Percentiles rank a stretch among this genome's conserved stretches.
Conservation (phyloP, 768 basidiomycete species). For the Pleurotus citrinopileatus region DNA sequence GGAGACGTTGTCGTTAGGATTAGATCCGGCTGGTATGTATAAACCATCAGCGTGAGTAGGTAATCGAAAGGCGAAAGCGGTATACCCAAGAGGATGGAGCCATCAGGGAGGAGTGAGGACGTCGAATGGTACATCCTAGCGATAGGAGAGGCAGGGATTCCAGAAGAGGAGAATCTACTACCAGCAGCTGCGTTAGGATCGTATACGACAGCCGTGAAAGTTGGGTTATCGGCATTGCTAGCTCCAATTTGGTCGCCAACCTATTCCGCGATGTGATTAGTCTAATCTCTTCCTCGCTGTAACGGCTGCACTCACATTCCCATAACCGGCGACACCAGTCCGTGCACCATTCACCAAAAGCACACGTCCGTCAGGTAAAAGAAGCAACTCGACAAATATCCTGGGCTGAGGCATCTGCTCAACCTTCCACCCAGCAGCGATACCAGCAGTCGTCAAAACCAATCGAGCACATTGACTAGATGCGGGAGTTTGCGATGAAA, state of each 20-base stretch:
- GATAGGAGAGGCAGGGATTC: constrained; percentile 27
- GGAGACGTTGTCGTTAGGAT: constrained; percentile 35
- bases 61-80: background rate
- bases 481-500: constrained; percentile 38
- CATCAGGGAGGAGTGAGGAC: constrained; percentile 26
- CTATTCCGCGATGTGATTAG: constrained; percentile 9
- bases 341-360: constrained; percentile 40
- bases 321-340: constrained; percentile 39
- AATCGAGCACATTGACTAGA: constrained; percentile 41
- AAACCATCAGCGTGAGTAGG: background rate
- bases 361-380: constrained; percentile 38
- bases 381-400: constrained; percentile 33
- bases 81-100: constrained; percentile 23
- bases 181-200: constrained; percentile 26
- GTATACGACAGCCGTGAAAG: constrained; percentile 28
- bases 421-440: constrained; percentile 41
- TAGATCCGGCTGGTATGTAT: constrained; percentile 39
- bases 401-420: constrained; percentile 41
- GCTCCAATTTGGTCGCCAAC: constrained; percentile 30
- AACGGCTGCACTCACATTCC: constrained; percentile 19
- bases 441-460: constrained; percentile 37
- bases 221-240: constrained; percentile 36
- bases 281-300: background rate
- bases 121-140: constrained; percentile 34
- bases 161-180: constrained; percentile 27